Evolutionary conservation across 148 eudicot species (phyloP).

Genomic region (Vaccinium myrtillus): DNA sequence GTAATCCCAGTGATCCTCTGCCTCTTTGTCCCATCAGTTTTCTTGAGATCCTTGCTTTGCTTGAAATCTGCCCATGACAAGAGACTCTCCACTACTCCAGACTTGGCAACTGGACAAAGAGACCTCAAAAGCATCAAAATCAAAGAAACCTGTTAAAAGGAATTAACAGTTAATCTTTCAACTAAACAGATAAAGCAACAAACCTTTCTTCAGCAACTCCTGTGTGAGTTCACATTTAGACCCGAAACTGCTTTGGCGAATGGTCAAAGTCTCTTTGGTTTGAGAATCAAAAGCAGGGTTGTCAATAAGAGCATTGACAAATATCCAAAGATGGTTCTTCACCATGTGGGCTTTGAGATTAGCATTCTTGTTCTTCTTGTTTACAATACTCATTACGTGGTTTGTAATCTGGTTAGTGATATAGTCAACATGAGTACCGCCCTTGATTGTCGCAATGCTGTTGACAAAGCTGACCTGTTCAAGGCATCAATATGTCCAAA

Average conservation of each 20-base stretch:
- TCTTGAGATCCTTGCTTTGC: conserved; percentile 68
- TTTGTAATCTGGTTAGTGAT: conserved; percentile 67
- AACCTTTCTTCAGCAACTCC: conserved; percentile 79
- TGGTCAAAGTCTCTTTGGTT: conserved; percentile 91
- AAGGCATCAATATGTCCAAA: neutral
- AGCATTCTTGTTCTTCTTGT: conserved; percentile 71
- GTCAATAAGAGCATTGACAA: conserved; percentile 95
- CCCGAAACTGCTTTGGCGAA: conserved; percentile 76
- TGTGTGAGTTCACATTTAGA: conserved; percentile 66
- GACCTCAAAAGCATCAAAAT: neutral
- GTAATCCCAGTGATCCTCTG: conserved; percentile 49
- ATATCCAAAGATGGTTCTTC: conserved; percentile 85
- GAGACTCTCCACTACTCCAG: conserved; percentile 66
- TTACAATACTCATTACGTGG: conserved; percentile 45
- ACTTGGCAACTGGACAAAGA: conserved; percentile 41
- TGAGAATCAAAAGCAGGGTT: conserved; percentile 98
- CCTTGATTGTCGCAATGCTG: conserved; percentile 78
- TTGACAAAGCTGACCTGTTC: conserved; percentile 95
- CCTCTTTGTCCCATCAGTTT: conserved; percentile 81
- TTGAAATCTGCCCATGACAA: conserved; percentile 78
- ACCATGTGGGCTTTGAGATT: conserved; percentile 67
- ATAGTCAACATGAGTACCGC: conserved; percentile 96
- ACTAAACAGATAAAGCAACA: conserved; percentile 10
- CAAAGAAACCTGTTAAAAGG: neutral
- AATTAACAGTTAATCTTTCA: neutral